Evolutionary conservation across 2,329 filamentous ascomycete species (phyloP).

Genomic region (Dothidotthia symphoricarpi): DNA sequence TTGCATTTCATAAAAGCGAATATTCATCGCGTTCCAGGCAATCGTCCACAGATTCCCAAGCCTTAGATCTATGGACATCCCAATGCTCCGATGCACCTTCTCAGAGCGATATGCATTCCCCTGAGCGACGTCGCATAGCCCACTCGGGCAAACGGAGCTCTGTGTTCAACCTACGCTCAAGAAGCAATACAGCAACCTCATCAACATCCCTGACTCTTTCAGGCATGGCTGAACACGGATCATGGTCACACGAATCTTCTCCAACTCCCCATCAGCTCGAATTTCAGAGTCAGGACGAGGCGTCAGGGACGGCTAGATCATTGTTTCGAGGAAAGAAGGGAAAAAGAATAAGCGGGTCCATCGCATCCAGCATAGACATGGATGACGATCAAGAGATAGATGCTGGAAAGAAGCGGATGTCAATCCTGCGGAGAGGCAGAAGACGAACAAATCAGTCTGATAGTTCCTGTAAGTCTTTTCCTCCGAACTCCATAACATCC

Average conservation of each 20-base stretch:
- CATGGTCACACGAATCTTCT: conserved; percentile 24
- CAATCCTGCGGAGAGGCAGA: conserved; percentile 35
- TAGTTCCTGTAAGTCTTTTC: conserved; percentile 24
- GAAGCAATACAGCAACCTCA: conserved; percentile 41
- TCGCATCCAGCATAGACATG: conserved; percentile 15
- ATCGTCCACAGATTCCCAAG: conserved; percentile 35
- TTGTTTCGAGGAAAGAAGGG: conserved; percentile 39
- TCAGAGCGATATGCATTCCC: conserved; percentile 30
- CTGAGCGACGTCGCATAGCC: conserved; percentile 28
- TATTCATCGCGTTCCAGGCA: conserved; percentile 30
- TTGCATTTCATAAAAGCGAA: conserved; percentile 39
- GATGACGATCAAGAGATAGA: conserved; percentile 31
- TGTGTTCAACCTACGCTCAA: conserved; percentile 39
- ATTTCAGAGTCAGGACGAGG: conserved; percentile 25
- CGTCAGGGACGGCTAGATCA: conserved; percentile 23
- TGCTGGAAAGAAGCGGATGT: conserved; percentile 26
- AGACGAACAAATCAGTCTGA: conserved; percentile 24
- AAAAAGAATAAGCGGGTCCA: conserved; percentile 37
- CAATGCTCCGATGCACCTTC: conserved; percentile 26
- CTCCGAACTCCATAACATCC: not conserved
- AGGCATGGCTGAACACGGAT: conserved; percentile 24
- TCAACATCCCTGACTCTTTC: conserved; percentile 25
- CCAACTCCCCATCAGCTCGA: conserved; percentile 22
- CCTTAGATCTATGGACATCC: conserved; percentile 21
- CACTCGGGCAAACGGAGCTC: conserved; percentile 31